phyloP scores from a whole-genome alignment of 2,329 filamentous ascomycete genomes.

The Xylariaceae sp. region DNA sequence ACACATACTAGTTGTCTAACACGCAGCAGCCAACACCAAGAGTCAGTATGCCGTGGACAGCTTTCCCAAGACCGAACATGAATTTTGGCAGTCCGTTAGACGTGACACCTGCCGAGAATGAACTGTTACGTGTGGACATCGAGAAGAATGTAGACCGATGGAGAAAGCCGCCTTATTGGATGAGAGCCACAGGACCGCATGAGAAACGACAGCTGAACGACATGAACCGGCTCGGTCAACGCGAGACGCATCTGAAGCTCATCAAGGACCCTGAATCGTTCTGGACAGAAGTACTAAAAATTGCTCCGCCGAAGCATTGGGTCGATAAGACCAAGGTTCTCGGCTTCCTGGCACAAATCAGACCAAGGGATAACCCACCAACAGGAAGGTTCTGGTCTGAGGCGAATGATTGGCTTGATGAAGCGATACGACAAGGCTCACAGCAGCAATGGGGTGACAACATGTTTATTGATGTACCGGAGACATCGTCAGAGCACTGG shows the following conservation, averaged over 20 bases:
- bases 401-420: not conserved
- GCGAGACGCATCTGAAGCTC: not conserved
- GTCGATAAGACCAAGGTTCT: not conserved
- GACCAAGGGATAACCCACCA: not conserved
- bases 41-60: too few species aligned
- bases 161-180: not conserved
- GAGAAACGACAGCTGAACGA: not conserved
- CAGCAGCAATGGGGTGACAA: not conserved
- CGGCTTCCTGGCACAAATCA: not conserved
- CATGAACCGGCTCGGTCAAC: not conserved
- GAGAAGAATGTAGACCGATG: not conserved
- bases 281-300: too few species aligned
- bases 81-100: not conserved
- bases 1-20: too few species aligned
- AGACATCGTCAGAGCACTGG: not conserved
- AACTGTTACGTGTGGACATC: not conserved
- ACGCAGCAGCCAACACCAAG: too few species aligned
- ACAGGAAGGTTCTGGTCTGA: not conserved
- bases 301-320: too few species aligned
- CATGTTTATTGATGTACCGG: not conserved
- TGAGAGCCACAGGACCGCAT: too few species aligned
- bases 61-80: not conserved
- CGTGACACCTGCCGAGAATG: not conserved
- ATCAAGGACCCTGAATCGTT: not conserved
- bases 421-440: not conserved